These are phyloP conservation scores for Suillus placidus DNA, from an alignment of 768 basidiomycete species.

Conservation along the genomic window DNA sequence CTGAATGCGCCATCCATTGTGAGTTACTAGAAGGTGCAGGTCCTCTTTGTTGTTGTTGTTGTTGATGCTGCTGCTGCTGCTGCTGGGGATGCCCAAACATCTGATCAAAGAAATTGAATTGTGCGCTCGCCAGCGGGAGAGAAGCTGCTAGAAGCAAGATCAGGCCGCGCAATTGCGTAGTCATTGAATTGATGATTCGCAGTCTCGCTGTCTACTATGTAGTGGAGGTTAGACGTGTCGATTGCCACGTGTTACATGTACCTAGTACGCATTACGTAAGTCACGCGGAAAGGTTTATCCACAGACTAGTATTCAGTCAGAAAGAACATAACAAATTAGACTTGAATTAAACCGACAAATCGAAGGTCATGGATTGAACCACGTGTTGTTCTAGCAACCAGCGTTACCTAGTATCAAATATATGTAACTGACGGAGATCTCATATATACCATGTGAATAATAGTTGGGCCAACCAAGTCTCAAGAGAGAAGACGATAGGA, in stretches of 20 bases:
- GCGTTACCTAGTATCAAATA: neutral
- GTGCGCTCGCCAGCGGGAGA: constrained; percentile 48
- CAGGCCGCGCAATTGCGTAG: constrained; percentile 20
- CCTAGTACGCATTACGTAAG: neutral
- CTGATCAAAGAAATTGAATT: constrained; percentile 79
- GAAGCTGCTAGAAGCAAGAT: constrained; percentile 21
- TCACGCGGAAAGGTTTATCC: neutral
- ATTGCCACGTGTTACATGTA: constrained; percentile 9
- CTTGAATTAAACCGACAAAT: constrained; percentile 1
- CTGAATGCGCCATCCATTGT: constrained; percentile 69
- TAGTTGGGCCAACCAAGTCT: neutral
- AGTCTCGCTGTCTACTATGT: neutral
- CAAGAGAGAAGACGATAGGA: neutral
- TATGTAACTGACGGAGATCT: neutral
- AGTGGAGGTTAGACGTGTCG: neutral
- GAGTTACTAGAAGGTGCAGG: constrained; percentile 40
- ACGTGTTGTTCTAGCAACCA: constrained; percentile 1
- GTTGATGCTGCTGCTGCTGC: constrained; percentile 55
- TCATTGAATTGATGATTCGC: constrained; percentile 1
- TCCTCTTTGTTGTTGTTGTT: constrained; percentile 25
- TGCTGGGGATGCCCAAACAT: constrained; percentile 66
- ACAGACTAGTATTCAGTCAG: neutral
- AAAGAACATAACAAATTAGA: constrained; percentile 1
- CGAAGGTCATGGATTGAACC: neutral
- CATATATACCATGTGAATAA: neutral